Base-by-base conservation (phyloP, 495 filamentous ascomycete species). In the Immersiella caudata region DNA sequence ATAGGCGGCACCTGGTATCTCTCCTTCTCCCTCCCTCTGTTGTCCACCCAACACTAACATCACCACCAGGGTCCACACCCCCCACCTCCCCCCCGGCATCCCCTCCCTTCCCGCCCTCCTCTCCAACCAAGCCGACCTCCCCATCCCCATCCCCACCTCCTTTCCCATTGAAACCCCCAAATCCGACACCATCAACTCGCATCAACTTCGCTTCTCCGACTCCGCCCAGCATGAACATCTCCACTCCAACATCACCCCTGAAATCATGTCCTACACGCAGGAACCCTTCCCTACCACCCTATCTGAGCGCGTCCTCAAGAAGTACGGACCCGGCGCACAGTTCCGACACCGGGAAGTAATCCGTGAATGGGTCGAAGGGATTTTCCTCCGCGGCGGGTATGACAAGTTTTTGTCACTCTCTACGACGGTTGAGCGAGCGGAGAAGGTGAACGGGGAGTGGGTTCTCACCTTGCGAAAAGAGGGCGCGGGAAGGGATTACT, bases 151-250 rank as follows among this genome's bases (percentile, higher is more conserved):
- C 11, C 87, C 85, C 0, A 54, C 73, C 0, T 66, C 75, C 6
- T 74, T 88, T 4, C 87, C 85, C 0, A 70, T 77, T 22, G 73
- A 79, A 59, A 82, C 80, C 0, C 81, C 81, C 0, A 75, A 81
- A 14, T 74, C 71, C 12, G 72, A 75, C 26, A 66, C 70, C 12
- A 65, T 79, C 36, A 79, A 77, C 36, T 67, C 73, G 21, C 71
- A 78, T 25, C 79, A 85, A 69, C 76, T 81, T 49, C 82, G 86
- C 6, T 87, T 83, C 71, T 79, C 79, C 4, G 85, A 87, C 67
- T 76, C 80, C n/a, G 78, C 80, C 2, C 72, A 79, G 51, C 79
- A 83, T 63, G 76, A 80, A 49, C 74, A 79, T 33, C 67, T 83
- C 51, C 79, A 83, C 58, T 82, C 75, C 62, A 83, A 83, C 64